A percentile compares a stretch with the other conserved stretches of the same genome.
phyloP scores from a whole-genome alignment of 1,139 yeast genomes.

The Kodamaea ohmeri region DNA sequence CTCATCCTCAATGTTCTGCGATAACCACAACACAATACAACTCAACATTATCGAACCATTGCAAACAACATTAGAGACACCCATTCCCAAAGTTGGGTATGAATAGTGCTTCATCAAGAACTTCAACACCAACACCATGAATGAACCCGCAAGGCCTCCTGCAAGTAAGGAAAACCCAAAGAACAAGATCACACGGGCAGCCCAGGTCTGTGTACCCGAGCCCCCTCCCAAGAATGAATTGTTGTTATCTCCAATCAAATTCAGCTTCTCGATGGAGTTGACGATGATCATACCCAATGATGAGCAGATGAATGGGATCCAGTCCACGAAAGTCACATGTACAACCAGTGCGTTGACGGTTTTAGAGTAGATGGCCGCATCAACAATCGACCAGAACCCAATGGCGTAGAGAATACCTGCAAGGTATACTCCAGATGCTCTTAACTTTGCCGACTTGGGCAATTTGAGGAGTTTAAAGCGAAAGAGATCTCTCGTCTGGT shows the following conservation, averaged over 20 bases:
- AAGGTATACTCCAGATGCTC: slow-evolving; percentile 72
- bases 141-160: slow-evolving; percentile 91
- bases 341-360: slow-evolving; percentile 82
- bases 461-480: slow-evolving; percentile 54
- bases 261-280: slow-evolving; percentile 84
- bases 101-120: slow-evolving; percentile 74
- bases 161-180: slow-evolving; percentile 90
- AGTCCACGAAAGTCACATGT: slow-evolving; percentile 87
- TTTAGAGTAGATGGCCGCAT: slow-evolving; percentile 82
- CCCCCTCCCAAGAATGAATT: slow-evolving; percentile 51
- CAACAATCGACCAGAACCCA: slow-evolving; percentile 88
- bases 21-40: slow-evolving; percentile 85
- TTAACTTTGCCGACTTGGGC: slow-evolving; percentile 67
- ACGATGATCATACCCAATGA: slow-evolving; percentile 89
- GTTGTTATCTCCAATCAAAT: slow-evolving; percentile 58
- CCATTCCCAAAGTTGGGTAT: slow-evolving; percentile 94
- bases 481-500: slow-evolving; percentile 39
- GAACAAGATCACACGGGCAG: slow-evolving; percentile 85
- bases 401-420: slow-evolving; percentile 79
- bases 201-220: slow-evolving; percentile 70
- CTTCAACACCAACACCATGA: slow-evolving; percentile 82
- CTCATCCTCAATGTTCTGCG: slow-evolving; percentile 94
- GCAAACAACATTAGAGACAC: slow-evolving; percentile 80
- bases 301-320: slow-evolving; percentile 92
- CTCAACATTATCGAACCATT: slow-evolving; percentile 81